Evolutionary conservation across 345 rosid species (phyloP), one percentile per base, ranked within the genome.

Genomic region (Aquilaria sinensis): DNA sequence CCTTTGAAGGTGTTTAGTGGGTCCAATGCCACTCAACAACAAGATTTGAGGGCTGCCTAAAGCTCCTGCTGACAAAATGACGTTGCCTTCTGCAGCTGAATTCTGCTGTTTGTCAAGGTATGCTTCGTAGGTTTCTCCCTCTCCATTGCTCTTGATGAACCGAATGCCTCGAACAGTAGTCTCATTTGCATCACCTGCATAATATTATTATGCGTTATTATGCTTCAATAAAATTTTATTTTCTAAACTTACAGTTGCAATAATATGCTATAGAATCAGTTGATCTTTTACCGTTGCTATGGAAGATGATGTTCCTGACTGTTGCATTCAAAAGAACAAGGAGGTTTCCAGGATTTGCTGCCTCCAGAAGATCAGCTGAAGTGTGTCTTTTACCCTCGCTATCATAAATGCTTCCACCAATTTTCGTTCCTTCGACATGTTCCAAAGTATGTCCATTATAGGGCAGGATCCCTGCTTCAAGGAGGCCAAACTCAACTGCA

Each of bases 21-120:
- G 88, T 60, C 93, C 96, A 7, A 87, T 81, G 31, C 91, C 91
- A 14, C 93, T 87, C 45, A 85, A 67, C 67, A 87, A 55, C 2
- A 89, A 83, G 65, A 89, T 72, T 31, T 85, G 90, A 0, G 96
- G 96, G 61, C 96, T 87, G 32, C 93, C 91, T 66, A 87, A 49
- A 61, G 96, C 81, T 10, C 93, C 96, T 37, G 86, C 91, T 9
- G 93, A 70, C 63, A 92, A 72, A 50, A 89, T 87, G 56, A 85
- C 89, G 46, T 87, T 96, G 0, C 89, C 93, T 23, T 12, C 23
- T 4, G 60, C 45, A 30, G 61, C 59, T 12, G 70, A 67, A 48
- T 76, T 70, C 53, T 66, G 58, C 4, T 64, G 88, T 58, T 56
- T 53, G 45, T 71, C 81, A 23, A 85, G 87, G 60, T 78, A 80